Percentiles rank a stretch among this genome's conserved stretches.
phyloP scores from a whole-genome alignment of 352 stramenopile genomes.

The Phytophthora kernoviae region DNA sequence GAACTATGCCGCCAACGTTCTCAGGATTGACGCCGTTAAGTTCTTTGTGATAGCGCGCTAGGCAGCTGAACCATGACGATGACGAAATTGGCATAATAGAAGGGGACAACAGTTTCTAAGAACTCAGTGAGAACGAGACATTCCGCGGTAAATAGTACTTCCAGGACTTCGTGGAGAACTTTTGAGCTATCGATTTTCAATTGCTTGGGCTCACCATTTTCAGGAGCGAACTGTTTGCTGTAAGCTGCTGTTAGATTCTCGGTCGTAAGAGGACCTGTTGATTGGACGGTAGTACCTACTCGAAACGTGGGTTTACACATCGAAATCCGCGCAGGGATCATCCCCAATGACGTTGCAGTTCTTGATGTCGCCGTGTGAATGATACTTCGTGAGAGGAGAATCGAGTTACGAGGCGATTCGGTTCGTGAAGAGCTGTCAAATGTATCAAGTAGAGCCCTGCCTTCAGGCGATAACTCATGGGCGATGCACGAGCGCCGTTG shows the following conservation, averaged over 20 bases:
- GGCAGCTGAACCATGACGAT: conserved; percentile 8
- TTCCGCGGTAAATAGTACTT: conserved; percentile 30
- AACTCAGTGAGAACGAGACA: conserved; percentile 38
- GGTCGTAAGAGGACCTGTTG: background rate
- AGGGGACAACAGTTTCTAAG: conserved; percentile 27
- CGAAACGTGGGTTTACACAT: background rate
- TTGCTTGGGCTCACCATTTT: background rate
- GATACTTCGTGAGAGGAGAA: background rate
- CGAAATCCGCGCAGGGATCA: background rate
- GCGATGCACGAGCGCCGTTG: conserved; percentile 11
- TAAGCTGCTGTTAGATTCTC: background rate
- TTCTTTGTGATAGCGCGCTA: conserved; percentile 32
- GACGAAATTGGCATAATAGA: conserved; percentile 23
- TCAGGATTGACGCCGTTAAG: conserved; percentile 3
- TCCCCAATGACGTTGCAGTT: background rate
- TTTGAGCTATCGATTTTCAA: background rate
- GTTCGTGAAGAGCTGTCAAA: background rate
- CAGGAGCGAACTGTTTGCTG: background rate
- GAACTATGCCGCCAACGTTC: conserved; percentile 4
- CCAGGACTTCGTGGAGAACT: conserved; percentile 2
- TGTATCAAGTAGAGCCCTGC: background rate
- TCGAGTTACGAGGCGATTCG: background rate
- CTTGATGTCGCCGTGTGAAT: background rate
- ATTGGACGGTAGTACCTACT: background rate
- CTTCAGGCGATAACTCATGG: conserved; percentile 7